A percentile compares a stretch with the other conserved stretches of the same genome.
Conservation (phyloP, 2,329 filamentous ascomycete species). For the Aspergillus arachidicola region DNA sequence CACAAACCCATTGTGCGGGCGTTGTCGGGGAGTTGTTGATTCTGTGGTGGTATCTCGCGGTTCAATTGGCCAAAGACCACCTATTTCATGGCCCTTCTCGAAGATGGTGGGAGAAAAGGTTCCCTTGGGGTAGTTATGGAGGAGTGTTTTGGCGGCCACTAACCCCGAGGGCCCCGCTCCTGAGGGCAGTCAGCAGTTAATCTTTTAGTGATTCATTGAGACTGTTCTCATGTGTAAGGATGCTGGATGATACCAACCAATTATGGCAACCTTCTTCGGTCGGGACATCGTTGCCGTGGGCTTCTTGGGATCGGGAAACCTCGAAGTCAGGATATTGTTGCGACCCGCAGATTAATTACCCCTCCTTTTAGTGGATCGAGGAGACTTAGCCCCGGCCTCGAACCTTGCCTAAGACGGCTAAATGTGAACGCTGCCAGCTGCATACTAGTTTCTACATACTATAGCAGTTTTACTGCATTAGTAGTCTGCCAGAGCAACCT, state of each 20-base stretch:
- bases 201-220: not conserved
- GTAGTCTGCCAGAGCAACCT: not conserved
- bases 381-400: not conserved
- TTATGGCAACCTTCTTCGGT: conserved; percentile 55
- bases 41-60: conserved; percentile 46
- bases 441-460: not conserved
- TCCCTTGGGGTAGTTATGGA: conserved; percentile 57
- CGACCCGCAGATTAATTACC: not conserved
- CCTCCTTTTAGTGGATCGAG: conserved; percentile 2
- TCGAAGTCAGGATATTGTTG: not conserved
- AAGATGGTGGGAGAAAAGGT: conserved; percentile 71
- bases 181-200: conserved; percentile 32
- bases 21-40: conserved; percentile 11
- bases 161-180: conserved; percentile 71
- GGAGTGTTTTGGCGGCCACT: conserved; percentile 71
- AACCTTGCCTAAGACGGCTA: not conserved
- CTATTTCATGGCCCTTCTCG: conserved; percentile 66
- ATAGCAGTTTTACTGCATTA: not conserved
- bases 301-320: not conserved
- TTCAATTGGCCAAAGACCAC: conserved; percentile 75
- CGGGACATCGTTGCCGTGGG: conserved; percentile 13
- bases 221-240: not conserved
- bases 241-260: conserved; percentile 41
- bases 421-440: not conserved
- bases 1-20: conserved; percentile 36